These are phyloP conservation scores for Colletotrichum simmondsii DNA, from an alignment of 2,329 filamentous ascomycete species.

Conservation along the genomic window DNA sequence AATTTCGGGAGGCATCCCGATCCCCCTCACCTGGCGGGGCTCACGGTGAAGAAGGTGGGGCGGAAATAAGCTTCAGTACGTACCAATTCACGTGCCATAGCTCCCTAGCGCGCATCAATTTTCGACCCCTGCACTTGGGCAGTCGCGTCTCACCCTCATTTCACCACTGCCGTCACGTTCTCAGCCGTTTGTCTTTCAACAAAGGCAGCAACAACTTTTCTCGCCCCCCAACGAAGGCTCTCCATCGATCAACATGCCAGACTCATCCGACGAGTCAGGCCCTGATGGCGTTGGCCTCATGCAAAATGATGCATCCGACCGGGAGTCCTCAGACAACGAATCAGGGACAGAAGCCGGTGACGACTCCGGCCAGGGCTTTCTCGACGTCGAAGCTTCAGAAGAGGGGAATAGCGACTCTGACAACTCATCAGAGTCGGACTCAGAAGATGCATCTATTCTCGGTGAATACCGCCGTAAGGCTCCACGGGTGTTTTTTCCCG, in stretches of 20 bases:
- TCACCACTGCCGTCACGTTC: background rate
- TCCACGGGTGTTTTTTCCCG: constrained; percentile 35
- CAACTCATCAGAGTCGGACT: constrained; percentile 40
- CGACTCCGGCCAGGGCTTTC: constrained; percentile 9
- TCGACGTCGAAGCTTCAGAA: constrained; percentile 31
- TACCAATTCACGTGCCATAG: background rate
- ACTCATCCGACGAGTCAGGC: constrained; percentile 27
- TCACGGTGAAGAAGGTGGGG: background rate
- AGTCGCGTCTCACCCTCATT: background rate
- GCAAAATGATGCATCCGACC: constrained; percentile 28
- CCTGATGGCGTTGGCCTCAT: constrained; percentile 23
- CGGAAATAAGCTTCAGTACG: background rate
- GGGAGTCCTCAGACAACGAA: constrained; percentile 4
- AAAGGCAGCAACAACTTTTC: background rate
- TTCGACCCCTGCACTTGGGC: background rate
- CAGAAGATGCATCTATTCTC: constrained; percentile 13
- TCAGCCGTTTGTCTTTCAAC: background rate
- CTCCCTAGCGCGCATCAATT: constrained; percentile 4
- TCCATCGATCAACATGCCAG: constrained; percentile 4
- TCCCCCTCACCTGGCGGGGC: no score
- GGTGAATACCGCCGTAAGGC: background rate
- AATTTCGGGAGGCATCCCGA: no score
- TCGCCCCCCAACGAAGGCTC: background rate
- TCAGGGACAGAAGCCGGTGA: constrained; percentile 9
- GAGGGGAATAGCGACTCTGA: constrained; percentile 38